Base-by-base conservation (phyloP, 495 filamentous ascomycete genomes). In the Sphaerosporella brunnea region DNA sequence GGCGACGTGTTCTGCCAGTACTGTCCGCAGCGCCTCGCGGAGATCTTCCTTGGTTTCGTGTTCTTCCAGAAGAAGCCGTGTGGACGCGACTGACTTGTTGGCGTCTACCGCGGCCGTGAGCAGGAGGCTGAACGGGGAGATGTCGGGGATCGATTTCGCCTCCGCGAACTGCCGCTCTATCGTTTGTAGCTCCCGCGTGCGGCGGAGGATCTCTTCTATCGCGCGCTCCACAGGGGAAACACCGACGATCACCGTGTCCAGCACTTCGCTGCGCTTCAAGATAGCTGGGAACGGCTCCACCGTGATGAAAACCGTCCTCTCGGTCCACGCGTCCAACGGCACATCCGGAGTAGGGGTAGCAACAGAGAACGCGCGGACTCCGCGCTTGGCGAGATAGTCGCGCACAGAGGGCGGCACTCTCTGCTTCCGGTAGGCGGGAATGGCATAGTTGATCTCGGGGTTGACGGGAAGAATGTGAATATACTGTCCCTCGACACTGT, bases 271-370 rank as follows among this genome's bases (percentile, higher is more conserved):
- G 36, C 86, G 73, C 28, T 85, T 74, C 20, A 94, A 68, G 34
- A 97, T 90, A 7, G 85, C 94, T 4, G 90, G 92, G 65, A 97
- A 96, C 0, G 79, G 55, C 52, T 94, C 86, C 0, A 78, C 77
- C 5, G 84, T 86, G 2, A 74, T 82, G 62, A 84, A 94, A 1
- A 96, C 66, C 0, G 76, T 74, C 67, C 94, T 95, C 64, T 96
- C 85, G 0, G 84, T 79, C 58, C 71, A 84, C 59, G 86, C 80
- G 15, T 25, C 23, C 15, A 10, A 19, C 13, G 40, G 8, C 26
- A 15, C 30, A 23, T 51, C 32, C 37, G 18, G 10, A 4, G 7
- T n/a, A 20, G 37, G 40, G 11, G 32, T 8, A 1, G 47, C 51
- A n/a, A 51, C 44, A 23, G 47, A 46, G 26, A 61, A 61, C 9